Evolutionary conservation across 1,284 basidiomycete genomes (phyloP).

Genomic region (Puccinia triticina): DNA sequence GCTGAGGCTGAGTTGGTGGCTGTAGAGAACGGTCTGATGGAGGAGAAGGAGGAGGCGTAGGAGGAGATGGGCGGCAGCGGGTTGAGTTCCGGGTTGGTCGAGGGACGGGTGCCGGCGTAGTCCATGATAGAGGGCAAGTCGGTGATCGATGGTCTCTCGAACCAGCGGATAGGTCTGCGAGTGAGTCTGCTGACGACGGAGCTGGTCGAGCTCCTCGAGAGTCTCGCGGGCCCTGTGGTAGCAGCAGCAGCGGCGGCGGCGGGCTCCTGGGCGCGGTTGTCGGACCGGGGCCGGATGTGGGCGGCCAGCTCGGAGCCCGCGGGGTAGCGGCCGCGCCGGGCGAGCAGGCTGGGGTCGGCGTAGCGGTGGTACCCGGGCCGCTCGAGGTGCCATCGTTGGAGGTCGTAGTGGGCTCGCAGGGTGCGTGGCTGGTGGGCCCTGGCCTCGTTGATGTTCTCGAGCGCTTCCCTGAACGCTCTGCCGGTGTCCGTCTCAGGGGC

Average conservation of each 20-base stretch:
- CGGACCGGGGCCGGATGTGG: not conserved
- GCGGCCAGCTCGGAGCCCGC: not conserved
- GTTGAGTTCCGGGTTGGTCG: not conserved
- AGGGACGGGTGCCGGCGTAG: not conserved
- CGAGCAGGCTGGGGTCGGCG: not conserved
- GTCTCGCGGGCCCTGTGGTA: not conserved
- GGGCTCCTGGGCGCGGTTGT: not conserved
- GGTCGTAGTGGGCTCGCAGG: not conserved
- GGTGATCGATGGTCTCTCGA: not conserved
- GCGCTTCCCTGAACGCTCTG: not conserved
- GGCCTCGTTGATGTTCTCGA: not conserved
- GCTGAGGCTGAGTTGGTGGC: no score
- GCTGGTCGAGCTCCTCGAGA: not conserved
- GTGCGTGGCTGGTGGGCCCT: not conserved
- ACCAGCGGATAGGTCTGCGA: conserved; percentile 22
- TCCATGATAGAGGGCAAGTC: not conserved
- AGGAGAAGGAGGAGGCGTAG: not conserved
- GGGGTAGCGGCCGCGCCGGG: not conserved
- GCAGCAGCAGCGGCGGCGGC: no score
- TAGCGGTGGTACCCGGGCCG: not conserved
- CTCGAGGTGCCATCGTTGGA: not conserved
- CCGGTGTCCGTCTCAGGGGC: not conserved
- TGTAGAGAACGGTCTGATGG: not conserved
- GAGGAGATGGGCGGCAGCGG: not conserved
- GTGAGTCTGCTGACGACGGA: not conserved